Base-by-base conservation (phyloP, 2,329 filamentous ascomycete species). In the Monilinia vaccinii-corymbosi region DNA sequence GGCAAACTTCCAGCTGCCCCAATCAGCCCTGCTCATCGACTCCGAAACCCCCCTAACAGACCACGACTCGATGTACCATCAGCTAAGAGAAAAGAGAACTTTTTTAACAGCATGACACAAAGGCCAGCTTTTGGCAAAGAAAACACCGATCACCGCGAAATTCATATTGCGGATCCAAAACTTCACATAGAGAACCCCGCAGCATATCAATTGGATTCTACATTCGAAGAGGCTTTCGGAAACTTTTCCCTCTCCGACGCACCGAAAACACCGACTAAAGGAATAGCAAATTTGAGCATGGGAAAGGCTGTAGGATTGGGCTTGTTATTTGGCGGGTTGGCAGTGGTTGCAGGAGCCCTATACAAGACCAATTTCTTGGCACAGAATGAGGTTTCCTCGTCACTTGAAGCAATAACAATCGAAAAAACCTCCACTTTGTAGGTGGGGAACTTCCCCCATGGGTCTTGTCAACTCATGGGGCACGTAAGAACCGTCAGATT, bases 1-100 rank as follows among this genome's bases (percentile, higher is more conserved):
- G 87, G 84, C 73, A 84, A 81, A 61, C 79, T 91, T 3, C 88
- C 88, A 4, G 78, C 85, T 0, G 85, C 86, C 1, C 88, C 88
- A 16, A 81, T 79, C 16, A 81, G 79, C n/a, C 85, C 86, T 25
- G 84, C 85, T 2, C 81, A 84, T 45, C 78, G 79, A 47, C 72
- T 84, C 8, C 78, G 82, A 36, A 88, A 87, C 62, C 85, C 85
- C 1, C 79, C 81, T 5, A 82, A 80, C 61, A 75, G 78, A 40
- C 79, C 83, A 0, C 73, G 79, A 1, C 74, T 86, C 31, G 75
- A 77, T 69, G 67, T 80, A 71, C 66, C 77, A 69, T 45, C 77
- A 63, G 36, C 75, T 72, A 69, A 77, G 71, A 68, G 70, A 57
- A 76, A 78, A 62, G 74, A 78, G 31, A 78, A 79, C 58, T 81